phyloP scores from a whole-genome alignment of 2,329 filamentous ascomycete species.

The Phialophora macrospora region DNA sequence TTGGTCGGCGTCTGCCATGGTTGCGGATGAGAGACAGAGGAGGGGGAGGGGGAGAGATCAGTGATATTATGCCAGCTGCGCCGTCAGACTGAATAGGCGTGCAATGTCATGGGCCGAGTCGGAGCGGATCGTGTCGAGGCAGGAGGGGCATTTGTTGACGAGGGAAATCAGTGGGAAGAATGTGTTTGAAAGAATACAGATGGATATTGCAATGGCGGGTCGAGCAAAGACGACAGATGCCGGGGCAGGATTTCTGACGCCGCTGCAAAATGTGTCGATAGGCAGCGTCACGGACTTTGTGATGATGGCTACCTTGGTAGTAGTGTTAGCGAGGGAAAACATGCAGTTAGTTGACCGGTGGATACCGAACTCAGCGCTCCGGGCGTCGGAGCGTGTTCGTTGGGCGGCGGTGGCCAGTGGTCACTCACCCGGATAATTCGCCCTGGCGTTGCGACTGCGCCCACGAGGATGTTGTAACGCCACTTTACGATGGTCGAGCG shows the following conservation, averaged over 20 bases:
- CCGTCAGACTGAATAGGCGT: conserved; percentile 21
- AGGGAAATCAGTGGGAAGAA: conserved; percentile 18
- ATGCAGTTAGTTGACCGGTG: conserved; percentile 6
- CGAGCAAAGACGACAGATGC: neutral
- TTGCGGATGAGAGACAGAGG: conserved; percentile 40
- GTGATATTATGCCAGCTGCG: conserved; percentile 10
- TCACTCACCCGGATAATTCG: neutral
- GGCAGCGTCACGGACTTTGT: conserved; percentile 16
- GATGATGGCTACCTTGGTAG: conserved; percentile 20
- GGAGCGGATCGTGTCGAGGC: conserved; percentile 20
- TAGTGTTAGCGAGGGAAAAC: conserved; percentile 23
- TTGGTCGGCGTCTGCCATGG: conserved; percentile 65
- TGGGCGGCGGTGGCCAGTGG: neutral
- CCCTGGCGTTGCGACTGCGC: conserved; percentile 15
- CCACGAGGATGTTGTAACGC: conserved; percentile 6
- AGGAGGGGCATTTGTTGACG: conserved; percentile 32
- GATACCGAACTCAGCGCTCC: neutral
- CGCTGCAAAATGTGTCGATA: conserved; percentile 13
- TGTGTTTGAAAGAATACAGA: conserved; percentile 19
- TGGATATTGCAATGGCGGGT: conserved; percentile 1
- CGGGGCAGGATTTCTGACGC: conserved; percentile 9
- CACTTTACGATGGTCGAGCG: neutral
- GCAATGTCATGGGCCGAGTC: conserved; percentile 28
- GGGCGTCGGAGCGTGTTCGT: neutral
- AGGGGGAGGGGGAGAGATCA: conserved; percentile 2